phyloP scores from a whole-genome alignment of 257 asterid species.

The Solanum arcanum region DNA sequence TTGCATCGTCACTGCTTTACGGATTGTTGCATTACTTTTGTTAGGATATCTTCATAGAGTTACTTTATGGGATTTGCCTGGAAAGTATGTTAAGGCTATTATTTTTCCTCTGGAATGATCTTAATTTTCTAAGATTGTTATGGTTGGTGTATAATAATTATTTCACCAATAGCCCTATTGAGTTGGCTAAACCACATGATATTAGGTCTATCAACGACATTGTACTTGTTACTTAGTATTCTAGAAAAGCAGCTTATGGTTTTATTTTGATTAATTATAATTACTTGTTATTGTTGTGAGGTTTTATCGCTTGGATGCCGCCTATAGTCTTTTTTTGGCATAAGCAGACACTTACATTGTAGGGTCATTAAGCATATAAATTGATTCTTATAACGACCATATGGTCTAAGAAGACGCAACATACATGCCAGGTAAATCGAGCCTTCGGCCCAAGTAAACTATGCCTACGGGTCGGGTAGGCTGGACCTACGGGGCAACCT shows the following conservation, averaged over 20 bases:
- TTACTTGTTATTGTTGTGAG: background rate
- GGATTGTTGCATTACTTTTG: too few species aligned
- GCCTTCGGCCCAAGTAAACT: fast-evolving
- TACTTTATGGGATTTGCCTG: too few species aligned
- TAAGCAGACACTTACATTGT: background rate
- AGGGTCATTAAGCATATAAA: background rate
- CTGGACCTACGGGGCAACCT: background rate
- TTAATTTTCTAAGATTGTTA: background rate
- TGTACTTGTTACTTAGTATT: background rate
- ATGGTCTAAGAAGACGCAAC: too few species aligned
- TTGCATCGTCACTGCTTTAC: too few species aligned
- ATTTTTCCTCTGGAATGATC: background rate
- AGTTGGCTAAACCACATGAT: background rate
- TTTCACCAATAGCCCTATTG: background rate
- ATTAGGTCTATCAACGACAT: background rate
- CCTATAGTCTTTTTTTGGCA: background rate
- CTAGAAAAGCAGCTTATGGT: background rate
- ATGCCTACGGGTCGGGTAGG: background rate
- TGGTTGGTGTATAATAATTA: background rate
- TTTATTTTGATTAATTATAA: too few species aligned
- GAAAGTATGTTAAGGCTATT: background rate
- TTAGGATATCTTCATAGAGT: too few species aligned
- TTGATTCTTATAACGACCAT: too few species aligned
- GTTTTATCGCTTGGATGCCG: background rate
- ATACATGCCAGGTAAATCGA: background rate